phyloP scores from a whole-genome alignment of 257 asterid species.

The Scutellaria baicalensis region DNA sequence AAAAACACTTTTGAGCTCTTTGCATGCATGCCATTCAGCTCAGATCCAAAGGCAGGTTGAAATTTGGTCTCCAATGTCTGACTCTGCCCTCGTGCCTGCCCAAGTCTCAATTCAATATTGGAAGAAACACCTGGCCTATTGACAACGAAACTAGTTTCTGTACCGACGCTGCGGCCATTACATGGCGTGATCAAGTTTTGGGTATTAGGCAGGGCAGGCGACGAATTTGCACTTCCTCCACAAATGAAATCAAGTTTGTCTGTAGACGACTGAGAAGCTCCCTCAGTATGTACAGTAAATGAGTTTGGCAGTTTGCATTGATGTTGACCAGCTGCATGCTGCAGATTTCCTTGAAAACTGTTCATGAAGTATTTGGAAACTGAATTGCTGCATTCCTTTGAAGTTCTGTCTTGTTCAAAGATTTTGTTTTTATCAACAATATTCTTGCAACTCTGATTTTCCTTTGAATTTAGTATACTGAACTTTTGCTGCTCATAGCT shows the following conservation, averaged over 20 bases:
- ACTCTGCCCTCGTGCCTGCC: constrained; percentile 39
- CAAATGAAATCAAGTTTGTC: constrained; percentile 14
- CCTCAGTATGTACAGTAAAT: constrained; percentile 15
- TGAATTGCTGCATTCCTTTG: constrained; percentile 14
- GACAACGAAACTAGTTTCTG: constrained; percentile 5
- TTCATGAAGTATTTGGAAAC: constrained; percentile 12
- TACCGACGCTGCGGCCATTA: constrained; percentile 19
- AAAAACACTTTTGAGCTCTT: constrained; percentile 13
- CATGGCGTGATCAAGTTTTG: constrained; percentile 20
- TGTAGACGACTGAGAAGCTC: constrained; percentile 22
- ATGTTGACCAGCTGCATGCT: constrained; percentile 20
- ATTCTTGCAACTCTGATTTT: constrained; percentile 17
- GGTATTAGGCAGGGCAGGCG: constrained; percentile 13
- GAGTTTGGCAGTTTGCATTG: constrained; percentile 19
- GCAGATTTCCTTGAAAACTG: constrained; percentile 17
- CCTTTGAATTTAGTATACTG: constrained; percentile 17
- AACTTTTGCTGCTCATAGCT: constrained; percentile 19
- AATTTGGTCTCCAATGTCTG: constrained; percentile 22
- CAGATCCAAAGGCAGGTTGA: constrained; percentile 11
- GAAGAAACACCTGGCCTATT: constrained; percentile 34
- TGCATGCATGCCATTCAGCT: constrained; percentile 10
- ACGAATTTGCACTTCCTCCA: constrained; percentile 24
- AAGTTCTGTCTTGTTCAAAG: constrained; percentile 20
- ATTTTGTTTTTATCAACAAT: constrained; percentile 6
- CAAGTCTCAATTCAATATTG: constrained; percentile 45